Conservation (phyloP, 257 asterid species). For the Rhazya stricta region DNA sequence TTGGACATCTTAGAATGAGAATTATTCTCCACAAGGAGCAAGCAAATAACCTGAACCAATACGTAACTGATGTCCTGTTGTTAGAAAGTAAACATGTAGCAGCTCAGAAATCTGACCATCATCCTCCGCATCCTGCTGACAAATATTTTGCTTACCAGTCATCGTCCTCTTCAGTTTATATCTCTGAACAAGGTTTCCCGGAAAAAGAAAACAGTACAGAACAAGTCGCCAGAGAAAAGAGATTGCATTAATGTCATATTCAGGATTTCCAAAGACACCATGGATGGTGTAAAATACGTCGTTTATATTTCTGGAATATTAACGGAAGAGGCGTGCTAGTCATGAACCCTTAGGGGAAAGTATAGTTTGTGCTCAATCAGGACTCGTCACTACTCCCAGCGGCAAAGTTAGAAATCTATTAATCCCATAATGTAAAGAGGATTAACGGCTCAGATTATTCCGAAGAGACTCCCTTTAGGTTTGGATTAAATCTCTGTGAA, state of each 20-base stretch:
- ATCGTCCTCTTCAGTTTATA: conserved; percentile 83
- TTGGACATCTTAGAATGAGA: not conserved
- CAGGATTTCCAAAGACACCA: not conserved
- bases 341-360: no score
- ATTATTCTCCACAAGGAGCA: conserved; percentile 3
- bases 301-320: not conserved
- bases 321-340: not conserved
- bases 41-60: conserved; percentile 75
- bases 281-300: no score
- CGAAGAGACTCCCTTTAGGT: no score
- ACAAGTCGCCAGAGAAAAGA: not conserved
- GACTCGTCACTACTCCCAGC: not conserved
- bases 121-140: conserved; percentile 46
- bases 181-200: conserved; percentile 90
- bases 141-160: conserved; percentile 81
- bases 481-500: not conserved
- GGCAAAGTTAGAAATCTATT: no score
- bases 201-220: conserved; percentile 14
- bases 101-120: conserved; percentile 49
- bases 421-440: no score
- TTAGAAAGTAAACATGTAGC: conserved; percentile 38
- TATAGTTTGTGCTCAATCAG: not conserved
- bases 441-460: no score
- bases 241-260: not conserved
- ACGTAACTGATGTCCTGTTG: conserved; percentile 81